Evolutionary conservation across 1,139 yeast genomes (phyloP), one percentile per base, ranked within the genome.

Genomic region (Yamadazyma diddensiae): DNA sequence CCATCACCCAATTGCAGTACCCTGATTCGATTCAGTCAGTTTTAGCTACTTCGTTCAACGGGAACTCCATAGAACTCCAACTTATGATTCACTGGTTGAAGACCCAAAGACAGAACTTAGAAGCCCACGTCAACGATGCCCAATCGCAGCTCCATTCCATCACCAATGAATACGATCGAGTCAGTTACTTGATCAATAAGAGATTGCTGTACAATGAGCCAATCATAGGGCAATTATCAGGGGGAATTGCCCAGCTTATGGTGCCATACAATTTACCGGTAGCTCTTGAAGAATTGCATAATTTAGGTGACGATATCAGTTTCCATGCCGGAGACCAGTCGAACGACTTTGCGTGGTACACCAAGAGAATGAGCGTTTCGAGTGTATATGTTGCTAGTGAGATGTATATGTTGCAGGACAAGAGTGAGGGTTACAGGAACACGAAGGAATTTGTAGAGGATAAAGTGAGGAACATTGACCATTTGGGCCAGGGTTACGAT

Each of bases 291-390:
- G 95, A 87, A 51, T 70, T 92, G 39, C 84, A 81, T 48, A 71
- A 74, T 34, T 69, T 90, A 34, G 72, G 88, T 12, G 50, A 92
- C 56, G 97, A 92, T 52, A 70, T 92, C 42, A 77, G 87, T 33
- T 87, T 63, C 56, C 78, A 78, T 46, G 79, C 95, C 0, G 94
- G 90, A 3, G 97, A 90, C 52, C 60, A 68, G 34, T 77, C 94
- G n/a, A 76, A 82, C 39, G 96, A 87, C 55, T 81, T 85, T 55
- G 82, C 86, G 3, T 92, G 98, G 98, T 92, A 92, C 55, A 66
- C 94, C n/a, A 85, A 88, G 53, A 68, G 97, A 44, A 63, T 81
- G 17, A 73, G 85, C 5, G 55, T 90, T 18, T 72, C 87, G 13
- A 68, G 83, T 1, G 73, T 84, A 4, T 87, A 84, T 52, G 83